Percentiles rank a stretch among this genome's conserved stretches.
phyloP scores from a whole-genome alignment of 306 rosid species.

The Quercus dentata region DNA sequence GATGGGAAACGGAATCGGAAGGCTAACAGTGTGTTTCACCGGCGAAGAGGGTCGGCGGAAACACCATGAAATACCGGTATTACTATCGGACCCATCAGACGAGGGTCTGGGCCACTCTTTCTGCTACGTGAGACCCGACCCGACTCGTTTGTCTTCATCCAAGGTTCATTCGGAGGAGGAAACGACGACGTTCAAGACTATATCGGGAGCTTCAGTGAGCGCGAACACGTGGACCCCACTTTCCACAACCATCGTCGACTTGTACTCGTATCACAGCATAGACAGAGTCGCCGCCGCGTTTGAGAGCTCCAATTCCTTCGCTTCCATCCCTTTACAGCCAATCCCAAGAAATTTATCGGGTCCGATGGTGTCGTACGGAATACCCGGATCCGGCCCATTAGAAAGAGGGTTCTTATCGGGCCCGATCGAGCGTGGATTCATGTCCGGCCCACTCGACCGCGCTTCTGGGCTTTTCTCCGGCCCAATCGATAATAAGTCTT shows the following conservation, averaged over 20 bases:
- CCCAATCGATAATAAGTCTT: slow-evolving; percentile 64
- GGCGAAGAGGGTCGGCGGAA: slow-evolving; percentile 44
- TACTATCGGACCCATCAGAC: slow-evolving; percentile 62
- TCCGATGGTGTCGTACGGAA: slow-evolving; percentile 50
- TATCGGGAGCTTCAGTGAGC: slow-evolving; percentile 96
- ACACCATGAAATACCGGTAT: slow-evolving; percentile 52
- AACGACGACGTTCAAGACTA: slow-evolving; percentile 85
- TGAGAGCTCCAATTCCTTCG: slow-evolving; percentile 87
- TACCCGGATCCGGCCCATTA: slow-evolving; percentile 72
- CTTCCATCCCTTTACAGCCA: slow-evolving; percentile 92
- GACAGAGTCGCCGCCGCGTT: slow-evolving; percentile 87
- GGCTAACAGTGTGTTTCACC: slow-evolving; percentile 75
- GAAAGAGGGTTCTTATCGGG: slow-evolving; percentile 94
- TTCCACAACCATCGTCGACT: slow-evolving; percentile 71
- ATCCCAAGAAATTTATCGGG: slow-evolving; percentile 72
- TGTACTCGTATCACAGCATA: slow-evolving; percentile 63
- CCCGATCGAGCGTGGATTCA: slow-evolving; percentile 92
- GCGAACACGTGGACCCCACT: slow-evolving; percentile 96
- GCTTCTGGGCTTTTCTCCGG: slow-evolving; percentile 65
- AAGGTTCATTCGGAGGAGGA: slow-evolving; percentile 85
- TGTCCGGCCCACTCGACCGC: slow-evolving; percentile 96
- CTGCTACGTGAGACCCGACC: slow-evolving; percentile 96
- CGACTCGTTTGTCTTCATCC: slow-evolving; percentile 57
- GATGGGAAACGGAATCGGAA: slow-evolving; percentile 95
- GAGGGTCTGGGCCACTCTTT: slow-evolving; percentile 93